Conservation (phyloP, 2,329 filamentous ascomycete genomes). For the Fusarium acutatum region DNA sequence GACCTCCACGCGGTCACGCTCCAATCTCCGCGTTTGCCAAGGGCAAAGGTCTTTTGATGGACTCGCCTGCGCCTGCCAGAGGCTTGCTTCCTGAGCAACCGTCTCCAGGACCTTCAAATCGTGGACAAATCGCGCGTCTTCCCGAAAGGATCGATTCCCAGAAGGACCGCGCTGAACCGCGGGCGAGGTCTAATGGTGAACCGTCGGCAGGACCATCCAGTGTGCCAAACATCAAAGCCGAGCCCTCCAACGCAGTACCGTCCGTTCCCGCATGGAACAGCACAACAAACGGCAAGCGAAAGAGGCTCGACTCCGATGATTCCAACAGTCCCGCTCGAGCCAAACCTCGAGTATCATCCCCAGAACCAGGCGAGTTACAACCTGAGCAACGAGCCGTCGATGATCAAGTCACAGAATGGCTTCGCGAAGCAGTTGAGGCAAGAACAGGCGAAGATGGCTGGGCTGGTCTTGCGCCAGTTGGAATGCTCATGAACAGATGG, state of each 20-base stretch:
- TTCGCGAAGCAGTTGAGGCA: conserved; percentile 32
- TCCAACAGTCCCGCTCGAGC: neutral
- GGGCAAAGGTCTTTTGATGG: fast-evolving
- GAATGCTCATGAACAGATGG: conserved; percentile 36
- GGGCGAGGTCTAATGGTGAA: fast-evolving
- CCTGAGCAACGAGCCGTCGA: fast-evolving
- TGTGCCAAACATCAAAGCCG: neutral
- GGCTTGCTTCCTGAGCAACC: fast-evolving
- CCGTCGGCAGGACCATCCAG: fast-evolving
- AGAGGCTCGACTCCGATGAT: neutral
- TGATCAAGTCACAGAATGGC: neutral
- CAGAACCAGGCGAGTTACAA: fast-evolving
- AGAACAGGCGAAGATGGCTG: conserved; percentile 38
- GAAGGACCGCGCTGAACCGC: fast-evolving
- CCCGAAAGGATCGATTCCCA: neutral
- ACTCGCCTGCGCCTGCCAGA: neutral
- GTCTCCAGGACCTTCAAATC: neutral
- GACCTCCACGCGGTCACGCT: neutral
- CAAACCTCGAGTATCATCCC: neutral
- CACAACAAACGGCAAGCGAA: neutral
- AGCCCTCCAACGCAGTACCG: neutral
- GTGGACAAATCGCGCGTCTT: fast-evolving
- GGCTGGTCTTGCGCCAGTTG: conserved; percentile 41
- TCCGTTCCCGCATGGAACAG: neutral
- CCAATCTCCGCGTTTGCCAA: fast-evolving